phyloP scores from a whole-genome alignment of 2,329 filamentous ascomycete species.

The Penicillium sp. region DNA sequence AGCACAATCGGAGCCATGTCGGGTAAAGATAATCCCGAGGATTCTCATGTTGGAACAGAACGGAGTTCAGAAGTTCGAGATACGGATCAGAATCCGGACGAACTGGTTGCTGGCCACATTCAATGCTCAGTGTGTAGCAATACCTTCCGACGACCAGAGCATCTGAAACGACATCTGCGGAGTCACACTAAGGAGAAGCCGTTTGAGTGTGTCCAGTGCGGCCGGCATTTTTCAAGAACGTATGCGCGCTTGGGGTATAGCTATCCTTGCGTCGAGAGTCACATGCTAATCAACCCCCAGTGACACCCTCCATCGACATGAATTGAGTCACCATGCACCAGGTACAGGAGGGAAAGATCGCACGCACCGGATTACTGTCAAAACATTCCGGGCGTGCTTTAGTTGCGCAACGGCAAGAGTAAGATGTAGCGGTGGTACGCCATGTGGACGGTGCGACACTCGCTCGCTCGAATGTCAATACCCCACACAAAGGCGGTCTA shows the following conservation, averaged over 20 bases:
- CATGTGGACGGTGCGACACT: conserved; percentile 40
- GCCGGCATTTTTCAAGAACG: conserved; percentile 46
- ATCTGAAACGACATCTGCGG: conserved; percentile 44
- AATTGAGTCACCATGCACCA: conserved; percentile 40
- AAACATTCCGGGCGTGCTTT: conserved; percentile 44
- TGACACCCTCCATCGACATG: conserved; percentile 44
- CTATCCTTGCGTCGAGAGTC: not conserved
- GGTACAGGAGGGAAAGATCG: conserved; percentile 37
- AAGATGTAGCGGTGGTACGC: conserved; percentile 40
- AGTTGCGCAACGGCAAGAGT: conserved; percentile 43
- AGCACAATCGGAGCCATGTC: conserved; percentile 56
- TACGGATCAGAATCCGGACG: conserved; percentile 10
- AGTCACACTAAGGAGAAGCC: conserved; percentile 45
- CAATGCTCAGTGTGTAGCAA: conserved; percentile 40
- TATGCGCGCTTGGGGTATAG: conserved; percentile 22
- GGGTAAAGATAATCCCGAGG: conserved; percentile 27
- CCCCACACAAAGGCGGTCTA: conserved; percentile 41
- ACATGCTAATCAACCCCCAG: conserved; percentile 17
- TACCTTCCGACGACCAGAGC: conserved; percentile 42
- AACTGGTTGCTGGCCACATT: conserved; percentile 21
- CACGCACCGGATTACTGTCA: conserved; percentile 43
- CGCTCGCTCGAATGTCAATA: conserved; percentile 42
- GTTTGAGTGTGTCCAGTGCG: conserved; percentile 42
- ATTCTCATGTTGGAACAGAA: not conserved
- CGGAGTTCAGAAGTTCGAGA: conserved; percentile 1